phyloP scores from a whole-genome alignment of 345 rosid genomes.

The Turnera subulata region DNA sequence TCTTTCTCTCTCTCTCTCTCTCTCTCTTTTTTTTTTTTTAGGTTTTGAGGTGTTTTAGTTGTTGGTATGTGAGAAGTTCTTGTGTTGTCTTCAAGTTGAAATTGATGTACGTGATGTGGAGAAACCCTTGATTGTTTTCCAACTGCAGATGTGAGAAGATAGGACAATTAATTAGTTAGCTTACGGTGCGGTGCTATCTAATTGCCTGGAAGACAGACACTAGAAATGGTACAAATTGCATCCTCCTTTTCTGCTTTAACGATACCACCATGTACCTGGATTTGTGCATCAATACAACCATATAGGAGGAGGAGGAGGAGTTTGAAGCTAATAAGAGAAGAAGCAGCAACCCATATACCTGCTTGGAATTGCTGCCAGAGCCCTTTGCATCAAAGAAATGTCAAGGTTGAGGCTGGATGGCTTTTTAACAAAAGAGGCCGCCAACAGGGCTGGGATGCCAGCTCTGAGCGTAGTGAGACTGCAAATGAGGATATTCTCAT shows the following conservation, averaged over 20 bases:
- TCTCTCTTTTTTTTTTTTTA: too few species aligned
- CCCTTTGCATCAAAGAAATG: conserved; percentile 35
- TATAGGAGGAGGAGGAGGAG: conserved; percentile 43
- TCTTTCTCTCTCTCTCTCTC: too few species aligned
- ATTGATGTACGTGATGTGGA: too few species aligned
- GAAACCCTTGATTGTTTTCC: neutral
- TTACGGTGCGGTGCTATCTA: neutral
- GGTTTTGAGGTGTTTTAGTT: too few species aligned
- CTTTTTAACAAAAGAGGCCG: conserved; percentile 58
- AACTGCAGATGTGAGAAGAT: conserved; percentile 16
- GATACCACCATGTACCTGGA: conserved; percentile 37
- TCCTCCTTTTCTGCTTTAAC: conserved; percentile 47
- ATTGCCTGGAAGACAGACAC: too few species aligned
- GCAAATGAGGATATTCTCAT: conserved; percentile 88
- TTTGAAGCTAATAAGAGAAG: conserved; percentile 28
- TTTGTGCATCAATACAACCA: conserved; percentile 33
- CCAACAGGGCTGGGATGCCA: conserved; percentile 53
- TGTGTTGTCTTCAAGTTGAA: too few species aligned
- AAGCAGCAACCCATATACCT: conserved; percentile 13
- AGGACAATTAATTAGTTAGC: neutral
- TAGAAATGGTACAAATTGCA: conserved; percentile 50
- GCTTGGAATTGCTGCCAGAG: conserved; percentile 32
- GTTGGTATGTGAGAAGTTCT: too few species aligned
- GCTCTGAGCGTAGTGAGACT: conserved; percentile 71
- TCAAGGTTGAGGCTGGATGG: conserved; percentile 77